Percentiles rank a stretch among this genome's conserved stretches.
phyloP scores from a whole-genome alignment of 805 yeast genomes.

The Maudiozyma barnettii region DNA sequence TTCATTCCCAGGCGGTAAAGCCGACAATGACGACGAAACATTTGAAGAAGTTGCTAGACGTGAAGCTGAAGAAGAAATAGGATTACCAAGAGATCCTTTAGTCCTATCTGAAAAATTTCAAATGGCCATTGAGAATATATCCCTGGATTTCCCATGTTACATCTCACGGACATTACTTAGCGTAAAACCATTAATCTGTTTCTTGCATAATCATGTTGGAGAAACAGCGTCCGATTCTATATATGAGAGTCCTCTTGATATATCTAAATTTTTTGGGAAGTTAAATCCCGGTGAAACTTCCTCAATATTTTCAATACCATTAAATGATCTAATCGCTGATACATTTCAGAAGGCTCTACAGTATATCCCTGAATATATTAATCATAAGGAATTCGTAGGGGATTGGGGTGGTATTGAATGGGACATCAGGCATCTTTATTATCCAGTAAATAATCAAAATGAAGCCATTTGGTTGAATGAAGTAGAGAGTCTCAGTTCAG shows the following conservation, averaged over 20 bases:
- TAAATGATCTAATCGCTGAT: slow-evolving; percentile 43
- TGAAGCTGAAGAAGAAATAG: slow-evolving; percentile 84
- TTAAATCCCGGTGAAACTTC: slow-evolving; percentile 74
- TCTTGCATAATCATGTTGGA: slow-evolving; percentile 32
- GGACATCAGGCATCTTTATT: slow-evolving; percentile 53
- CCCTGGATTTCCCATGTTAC: slow-evolving; percentile 61
- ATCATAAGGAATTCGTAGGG: slow-evolving; percentile 28
- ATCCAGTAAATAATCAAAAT: slow-evolving; percentile 41
- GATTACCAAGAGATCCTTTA: slow-evolving; percentile 45
- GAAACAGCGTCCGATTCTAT: slow-evolving; percentile 8
- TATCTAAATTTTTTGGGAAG: slow-evolving; percentile 28
- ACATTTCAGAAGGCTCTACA: slow-evolving; percentile 2
- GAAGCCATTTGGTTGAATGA: slow-evolving; percentile 60
- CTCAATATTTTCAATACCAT: slow-evolving; percentile 59
- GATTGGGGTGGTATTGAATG: slow-evolving; percentile 70
- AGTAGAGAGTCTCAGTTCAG: slow-evolving; percentile 50
- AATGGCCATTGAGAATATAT: slow-evolving; percentile 48
- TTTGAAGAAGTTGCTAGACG: slow-evolving; percentile 71
- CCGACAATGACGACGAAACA: slow-evolving; percentile 56
- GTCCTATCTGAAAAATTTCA: slow-evolving; percentile 38
- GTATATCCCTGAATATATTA: slow-evolving; percentile 27
- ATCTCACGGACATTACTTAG: slow-evolving; percentile 73
- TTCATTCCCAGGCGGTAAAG: slow-evolving; percentile 90
- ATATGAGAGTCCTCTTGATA: slow-evolving; percentile 27
- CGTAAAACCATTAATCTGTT: slow-evolving; percentile 73